Base-by-base conservation (phyloP, 2,329 filamentous ascomycete species). In the Aspergillus fumigatus region DNA sequence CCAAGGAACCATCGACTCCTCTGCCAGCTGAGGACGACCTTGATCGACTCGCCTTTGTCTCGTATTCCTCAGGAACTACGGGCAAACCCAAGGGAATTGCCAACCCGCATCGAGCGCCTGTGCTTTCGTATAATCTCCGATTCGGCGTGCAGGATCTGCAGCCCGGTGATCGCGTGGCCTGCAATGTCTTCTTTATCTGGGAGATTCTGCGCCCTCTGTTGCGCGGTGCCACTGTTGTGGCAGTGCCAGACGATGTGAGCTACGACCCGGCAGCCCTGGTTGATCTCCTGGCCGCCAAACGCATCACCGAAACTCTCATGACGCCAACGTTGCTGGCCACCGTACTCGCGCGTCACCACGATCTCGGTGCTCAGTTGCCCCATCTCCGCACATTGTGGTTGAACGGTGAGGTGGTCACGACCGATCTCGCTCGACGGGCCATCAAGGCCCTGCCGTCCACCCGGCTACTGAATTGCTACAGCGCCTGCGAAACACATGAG, bases 161-260 rank as follows among this genome's bases (percentile, higher is more conserved):
- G 19, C 86, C 86, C 0, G 88, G 88, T 17, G 89, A 92, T 63
- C 83, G 89, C 6, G 88, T 92, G 10, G 89, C 89, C n/a, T 92
- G 89, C 75, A 93, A 92, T 77, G 89, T 92, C 57, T 93, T 92
- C 72, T 93, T 93, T 69, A 81, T 92, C 49, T 93, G 89, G 89
- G 89, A 93, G 70, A 92, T 92, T 55, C 72, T 93, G 54, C 87
- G 89, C 4, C 89, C 89, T 8, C 77, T 93, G 48, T 70, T 93
- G 54, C 83, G 89, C 54, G 89, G 89, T 63, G 89, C 88, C 2
- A 90, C 89, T 0, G 87, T 90, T 4, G 82, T 92, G 23, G 83
- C 87, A 3, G 84, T 92, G 17, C 88, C 89, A 1, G 89, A 93
- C 64, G 84, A 89, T 63, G 82, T 81, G 38, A 92, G 88, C 73